Evolutionary conservation across 768 basidiomycete species (phyloP), one percentile per base, ranked within the genome.

Genomic region (Strobilomyces echinocephalus): DNA sequence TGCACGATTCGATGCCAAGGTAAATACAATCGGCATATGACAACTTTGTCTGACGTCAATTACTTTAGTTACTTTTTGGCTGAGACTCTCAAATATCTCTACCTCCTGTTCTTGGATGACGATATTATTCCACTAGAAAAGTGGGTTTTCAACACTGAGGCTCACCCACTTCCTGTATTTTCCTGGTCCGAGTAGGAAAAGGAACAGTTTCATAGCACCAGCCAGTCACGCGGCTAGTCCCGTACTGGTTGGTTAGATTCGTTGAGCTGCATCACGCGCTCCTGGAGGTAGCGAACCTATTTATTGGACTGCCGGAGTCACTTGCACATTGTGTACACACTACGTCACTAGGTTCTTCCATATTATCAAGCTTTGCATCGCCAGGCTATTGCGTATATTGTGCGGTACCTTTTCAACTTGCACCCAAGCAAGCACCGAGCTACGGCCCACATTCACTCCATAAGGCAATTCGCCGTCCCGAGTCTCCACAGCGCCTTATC

Each of bases 131-230:
- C 79, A 4, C 68, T 81, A 35, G 72, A 78, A 20, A 71, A 76
- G 42, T 85, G 77, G 76, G 82, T 84, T 5, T 82, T 83, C 55
- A 85, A 83, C 57, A 85, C 83, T 0, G 83, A 85, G 68, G 91
- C 88, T 5, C 91, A 91, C 65, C 87, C 90, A 11, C 73, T 91
- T 16, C 87, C 87, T 9, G 74, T 88, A 31, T 85, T 88, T 60
- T 61, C 74, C 44, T 88, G 84, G 86, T 81, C 76, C 3, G 63
- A 68, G 39, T 72, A 72, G 60, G 82, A 87, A 65, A 78, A 72
- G 55, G 61, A 69, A 49, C 61, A 60, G 46, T 79, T 77, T 33
- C 39, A 38, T 50, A 21, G 14, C 44, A 20, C n/a, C n/a, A n/a
- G n/a, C n/a, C n/a, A n/a, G 44, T 16, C 21, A 24, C 16, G 44